Evolutionary conservation across 2,329 filamentous ascomycete species (phyloP), one percentile per base, ranked within the genome.

Genomic region (Phyllosticta paracitricarpa): DNA sequence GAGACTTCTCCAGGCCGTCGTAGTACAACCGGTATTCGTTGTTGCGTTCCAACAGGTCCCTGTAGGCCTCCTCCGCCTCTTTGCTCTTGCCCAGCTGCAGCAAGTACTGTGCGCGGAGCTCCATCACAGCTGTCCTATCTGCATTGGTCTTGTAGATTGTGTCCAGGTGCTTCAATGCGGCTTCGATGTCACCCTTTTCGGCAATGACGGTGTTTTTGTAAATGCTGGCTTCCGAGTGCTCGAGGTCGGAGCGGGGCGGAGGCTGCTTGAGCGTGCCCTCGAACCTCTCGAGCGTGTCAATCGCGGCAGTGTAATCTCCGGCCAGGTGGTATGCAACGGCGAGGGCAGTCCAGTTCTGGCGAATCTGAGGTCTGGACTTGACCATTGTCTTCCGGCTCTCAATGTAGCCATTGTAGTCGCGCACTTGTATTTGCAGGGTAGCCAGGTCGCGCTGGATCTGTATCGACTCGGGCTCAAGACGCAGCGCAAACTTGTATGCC

Each of bases 291-390:
- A 99, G 78, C 51, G 96, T 89, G 69, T 91, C 91, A 77, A 99
- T 94, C 30, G 94, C 95, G 69, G 94, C 89, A 54, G 81, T 77
- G 64, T 94, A 80, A 71, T 96, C 89, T 1, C 93, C 94, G n/a
- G 86, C 83, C 58, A 99, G 81, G 70, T 99, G 94, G 72, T 96
- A 86, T 40, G 93, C 94, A 62, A 97, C 89, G 51, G 94, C 94
- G 63, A 99, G 79, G n/a, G 91, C 94, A 4, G 94, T 97, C 95
- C 95, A 99, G 76, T 93, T 97, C 77, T 95, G 90, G 67, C 95
- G 84, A 63, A 94, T 71, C 65, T 87, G 84, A 1, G 94, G 89
- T 63, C 89, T 85, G 54, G 89, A 85, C 73, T 94, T 88, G 66
- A 99, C 82, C 88, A 99, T 97, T 61, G 87, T 82, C 64, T 84